A percentile compares a stretch with the other conserved stretches of the same genome.
phyloP scores from a whole-genome alignment of 176 grass and related monocot species.

The Olyra latifolia region DNA sequence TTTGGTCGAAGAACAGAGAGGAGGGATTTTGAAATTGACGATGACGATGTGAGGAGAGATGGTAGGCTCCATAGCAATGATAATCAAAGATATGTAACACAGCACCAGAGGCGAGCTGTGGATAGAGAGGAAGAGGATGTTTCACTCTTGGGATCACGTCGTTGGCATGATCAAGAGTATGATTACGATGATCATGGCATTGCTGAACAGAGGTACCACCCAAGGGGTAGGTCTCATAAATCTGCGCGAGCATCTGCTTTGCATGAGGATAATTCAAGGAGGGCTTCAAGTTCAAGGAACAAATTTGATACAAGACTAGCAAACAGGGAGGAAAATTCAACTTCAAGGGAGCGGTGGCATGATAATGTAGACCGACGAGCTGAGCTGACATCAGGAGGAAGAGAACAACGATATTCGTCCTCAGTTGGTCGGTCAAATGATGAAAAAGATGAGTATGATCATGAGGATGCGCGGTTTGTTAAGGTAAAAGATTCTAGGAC shows the following conservation, averaged over 20 bases:
- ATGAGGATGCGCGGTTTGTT: constrained; percentile 24
- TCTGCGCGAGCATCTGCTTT: constrained; percentile 21
- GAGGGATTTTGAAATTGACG: constrained; percentile 26
- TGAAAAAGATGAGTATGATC: constrained; percentile 28
- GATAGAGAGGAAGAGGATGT: constrained; percentile 21
- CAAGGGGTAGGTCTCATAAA: constrained; percentile 16
- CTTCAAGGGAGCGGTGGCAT: constrained; percentile 39
- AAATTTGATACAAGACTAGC: constrained; percentile 2
- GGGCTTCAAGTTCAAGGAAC: constrained; percentile 34
- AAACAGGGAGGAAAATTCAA: constrained; percentile 25
- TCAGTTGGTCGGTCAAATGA: constrained; percentile 33
- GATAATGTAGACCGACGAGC: constrained; percentile 34
- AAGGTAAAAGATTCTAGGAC: constrained; percentile 36
- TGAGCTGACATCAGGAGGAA: constrained; percentile 33
- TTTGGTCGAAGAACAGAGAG: constrained; percentile 31
- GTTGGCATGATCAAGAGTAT: constrained; percentile 11
- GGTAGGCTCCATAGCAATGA: not conserved
- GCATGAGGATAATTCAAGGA: constrained; percentile 39
- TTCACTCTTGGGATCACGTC: constrained; percentile 1
- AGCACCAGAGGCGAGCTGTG: not conserved
- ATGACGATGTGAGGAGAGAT: constrained; percentile 34
- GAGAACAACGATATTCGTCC: not conserved
- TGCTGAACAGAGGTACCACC: constrained; percentile 27
- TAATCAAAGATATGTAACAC: constrained; percentile 17
- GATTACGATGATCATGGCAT: constrained; percentile 24